phyloP scores from a whole-genome alignment of 768 basidiomycete genomes.

The Omphalotus guepiniiformis region DNA sequence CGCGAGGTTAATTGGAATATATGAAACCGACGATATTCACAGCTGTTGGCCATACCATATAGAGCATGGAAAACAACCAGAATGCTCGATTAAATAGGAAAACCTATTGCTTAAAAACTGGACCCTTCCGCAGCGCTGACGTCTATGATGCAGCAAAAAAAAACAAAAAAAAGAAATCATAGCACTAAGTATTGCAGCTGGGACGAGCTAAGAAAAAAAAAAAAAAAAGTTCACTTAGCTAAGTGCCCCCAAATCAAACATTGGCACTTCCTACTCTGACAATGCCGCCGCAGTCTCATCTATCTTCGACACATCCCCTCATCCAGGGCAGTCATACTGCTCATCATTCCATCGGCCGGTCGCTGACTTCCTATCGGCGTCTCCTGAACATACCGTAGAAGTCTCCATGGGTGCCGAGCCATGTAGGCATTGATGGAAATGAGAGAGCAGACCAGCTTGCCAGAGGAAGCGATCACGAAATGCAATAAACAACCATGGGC shows the following conservation, averaged over 20 bases:
- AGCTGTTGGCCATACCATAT: too few relatives aligned
- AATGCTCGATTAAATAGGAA: too few relatives aligned
- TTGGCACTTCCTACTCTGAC: neutral
- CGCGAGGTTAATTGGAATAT: too few relatives aligned
- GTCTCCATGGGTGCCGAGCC: constrained; percentile 1
- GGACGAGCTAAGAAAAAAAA: neutral
- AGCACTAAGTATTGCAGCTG: neutral
- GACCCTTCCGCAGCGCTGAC: too few relatives aligned
- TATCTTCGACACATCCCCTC: neutral
- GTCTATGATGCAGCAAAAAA: neutral
- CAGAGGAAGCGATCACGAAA: neutral
- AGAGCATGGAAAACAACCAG: too few relatives aligned
- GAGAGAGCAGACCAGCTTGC: neutral
- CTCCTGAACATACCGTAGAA: neutral
- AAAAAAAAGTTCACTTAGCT: too few relatives aligned
- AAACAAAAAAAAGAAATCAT: too few relatives aligned
- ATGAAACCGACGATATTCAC: too few relatives aligned
- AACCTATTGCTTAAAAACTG: too few relatives aligned
- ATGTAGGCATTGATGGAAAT: neutral
- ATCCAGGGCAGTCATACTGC: neutral
- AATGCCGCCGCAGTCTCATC: neutral
- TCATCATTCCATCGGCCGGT: neutral
- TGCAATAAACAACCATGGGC: neutral
- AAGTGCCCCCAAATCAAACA: neutral
- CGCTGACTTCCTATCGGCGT: neutral